Evolutionary conservation across 768 basidiomycete genomes (phyloP).

Genomic region (Cystofilobasidium capitatum): DNA sequence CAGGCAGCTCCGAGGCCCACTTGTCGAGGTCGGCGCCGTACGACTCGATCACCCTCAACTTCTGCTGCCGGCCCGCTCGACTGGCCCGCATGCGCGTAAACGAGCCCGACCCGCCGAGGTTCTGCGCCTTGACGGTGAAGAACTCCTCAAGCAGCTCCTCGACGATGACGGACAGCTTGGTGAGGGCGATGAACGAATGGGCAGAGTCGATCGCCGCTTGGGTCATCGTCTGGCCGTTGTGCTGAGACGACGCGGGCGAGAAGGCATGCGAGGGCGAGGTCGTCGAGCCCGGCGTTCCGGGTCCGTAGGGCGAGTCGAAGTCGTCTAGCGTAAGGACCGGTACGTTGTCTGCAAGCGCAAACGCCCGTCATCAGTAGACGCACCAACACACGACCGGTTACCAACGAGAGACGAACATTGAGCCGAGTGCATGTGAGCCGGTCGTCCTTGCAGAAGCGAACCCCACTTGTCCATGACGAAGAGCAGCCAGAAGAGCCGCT

Average conservation of each 20-base stretch:
- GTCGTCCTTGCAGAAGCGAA: constrained; percentile 24
- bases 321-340: constrained; percentile 20
- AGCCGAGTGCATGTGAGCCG: constrained; percentile 8
- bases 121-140: constrained; percentile 10
- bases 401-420: not conserved
- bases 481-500: constrained; percentile 28
- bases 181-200: constrained; percentile 24
- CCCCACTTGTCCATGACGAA: constrained; percentile 25
- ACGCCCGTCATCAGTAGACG: too few relatives aligned
- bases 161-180: constrained; percentile 23
- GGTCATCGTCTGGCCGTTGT: constrained; percentile 6
- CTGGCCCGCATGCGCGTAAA: not conserved
- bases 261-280: constrained; percentile 7
- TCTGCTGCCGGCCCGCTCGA: constrained; percentile 6
- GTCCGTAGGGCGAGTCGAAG: constrained; percentile 20
- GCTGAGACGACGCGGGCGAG: not conserved
- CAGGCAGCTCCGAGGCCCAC: constrained; percentile 6
- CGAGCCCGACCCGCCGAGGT: not conserved
- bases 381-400: too few relatives aligned
- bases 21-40: constrained; percentile 19
- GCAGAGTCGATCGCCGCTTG: constrained; percentile 14
- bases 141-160: constrained; percentile 14
- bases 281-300: not conserved
- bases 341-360: constrained; percentile 5
- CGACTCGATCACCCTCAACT: constrained; percentile 22